Base-by-base conservation (phyloP, 148 eudicot species). In the Cornus suecica region DNA sequence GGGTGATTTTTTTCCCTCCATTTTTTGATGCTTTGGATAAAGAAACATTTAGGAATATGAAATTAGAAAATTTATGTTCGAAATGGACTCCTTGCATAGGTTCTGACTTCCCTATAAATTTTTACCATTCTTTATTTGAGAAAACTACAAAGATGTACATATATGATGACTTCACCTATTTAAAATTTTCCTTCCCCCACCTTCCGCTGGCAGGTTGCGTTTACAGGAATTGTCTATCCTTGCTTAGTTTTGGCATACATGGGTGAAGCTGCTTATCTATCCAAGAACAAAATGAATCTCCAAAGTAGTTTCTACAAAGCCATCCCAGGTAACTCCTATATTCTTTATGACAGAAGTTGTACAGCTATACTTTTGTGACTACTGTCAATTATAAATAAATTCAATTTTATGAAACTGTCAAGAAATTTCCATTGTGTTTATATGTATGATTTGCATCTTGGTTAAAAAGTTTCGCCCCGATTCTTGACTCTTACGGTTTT, bases 261-360 rank as follows among this genome's bases (percentile, higher is more conserved):
- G 88, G 88, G 88, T 25, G 88, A 86, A 71, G 88, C 88, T 69
- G 88, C 88, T 24, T 86, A 86, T 79, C 86, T 86, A 54, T 83
- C 88, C n/a, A 81, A 78, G 73, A 83, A 86, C 65, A 76, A 76
- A 54, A 72, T 70, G 74, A 80, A 86, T 66, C 80, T 86, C 73
- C 80, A 81, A 68, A 83, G 83, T 73, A 86, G 88, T 32, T 86
- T 86, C 68, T 86, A 66, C 80, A 78, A 66, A 61, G 82, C 88
- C 75, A 79, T 86, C 58, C 88, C 88, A 58, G 86, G 88, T 86
- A 72, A 56, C 69, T 42, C 70, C 42, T 37, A 37, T 1, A 37
- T 18, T 30, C 20, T 48, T 13, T 3, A 48, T 48, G 54, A 48
- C 54, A 48, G 54, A 48, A 48, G 54, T 48, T 48, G 20, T 48